Conservation (phyloP, 139 green algal species). For the Prasinococcaceae sp. region DNA sequence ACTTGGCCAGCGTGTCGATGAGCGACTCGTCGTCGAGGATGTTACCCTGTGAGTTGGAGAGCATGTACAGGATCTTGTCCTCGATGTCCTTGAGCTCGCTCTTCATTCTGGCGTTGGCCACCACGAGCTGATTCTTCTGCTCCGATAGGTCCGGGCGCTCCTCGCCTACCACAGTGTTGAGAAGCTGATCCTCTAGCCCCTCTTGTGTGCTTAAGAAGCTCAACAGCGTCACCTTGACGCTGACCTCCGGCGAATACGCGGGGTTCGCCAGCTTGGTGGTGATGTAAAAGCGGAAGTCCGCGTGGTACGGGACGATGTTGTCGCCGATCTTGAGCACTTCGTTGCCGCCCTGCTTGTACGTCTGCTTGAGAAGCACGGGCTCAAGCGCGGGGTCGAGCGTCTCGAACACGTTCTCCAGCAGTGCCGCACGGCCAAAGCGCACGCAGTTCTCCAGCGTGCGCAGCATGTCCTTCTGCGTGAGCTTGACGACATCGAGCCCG, state of each 20-base stretch:
- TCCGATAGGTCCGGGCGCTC: slow-evolving; percentile 48
- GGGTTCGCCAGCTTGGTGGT: slow-evolving; percentile 61
- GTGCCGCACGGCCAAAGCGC: slow-evolving; percentile 32
- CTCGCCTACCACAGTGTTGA: slow-evolving; percentile 48
- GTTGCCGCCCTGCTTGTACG: slow-evolving; percentile 59
- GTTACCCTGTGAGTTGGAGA: slow-evolving; percentile 36
- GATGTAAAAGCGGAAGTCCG: slow-evolving; percentile 69
- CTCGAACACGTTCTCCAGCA: slow-evolving; percentile 59
- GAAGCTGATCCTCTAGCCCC: slow-evolving; percentile 62
- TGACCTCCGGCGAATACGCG: slow-evolving; percentile 54
- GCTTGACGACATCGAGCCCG: slow-evolving; percentile 64
- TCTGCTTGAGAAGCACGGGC: slow-evolving; percentile 58
- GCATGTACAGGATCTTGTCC: slow-evolving; percentile 33
- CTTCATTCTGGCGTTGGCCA: slow-evolving; percentile 70
- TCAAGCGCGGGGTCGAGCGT: slow-evolving; percentile 54
- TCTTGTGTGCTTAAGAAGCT: slow-evolving; percentile 55
- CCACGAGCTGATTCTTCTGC: slow-evolving; percentile 52
- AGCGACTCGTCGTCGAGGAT: slow-evolving; percentile 67
- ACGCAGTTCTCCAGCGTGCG: slow-evolving; percentile 56
- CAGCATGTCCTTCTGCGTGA: slow-evolving; percentile 56
- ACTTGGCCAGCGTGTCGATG: slow-evolving; percentile 57
- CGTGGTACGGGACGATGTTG: slow-evolving; percentile 67
- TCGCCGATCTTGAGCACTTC: slow-evolving; percentile 71
- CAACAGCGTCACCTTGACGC: slow-evolving; percentile 54
- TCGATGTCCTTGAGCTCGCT: slow-evolving; percentile 65